Base-by-base conservation (phyloP, 148 eudicot genomes). In the Silene latifolia region DNA sequence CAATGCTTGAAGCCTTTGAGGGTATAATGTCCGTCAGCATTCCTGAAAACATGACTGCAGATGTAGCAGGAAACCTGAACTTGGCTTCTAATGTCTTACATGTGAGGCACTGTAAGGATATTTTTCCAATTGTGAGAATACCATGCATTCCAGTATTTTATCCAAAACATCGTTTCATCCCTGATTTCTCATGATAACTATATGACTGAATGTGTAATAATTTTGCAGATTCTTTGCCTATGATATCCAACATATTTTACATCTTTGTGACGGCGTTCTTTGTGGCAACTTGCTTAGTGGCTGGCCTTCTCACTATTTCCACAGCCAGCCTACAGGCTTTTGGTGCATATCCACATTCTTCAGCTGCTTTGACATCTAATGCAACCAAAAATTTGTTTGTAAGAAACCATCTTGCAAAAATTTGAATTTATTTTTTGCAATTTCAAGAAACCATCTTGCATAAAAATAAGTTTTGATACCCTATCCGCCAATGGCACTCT, bases 1-100 rank as follows among this genome's bases (percentile, higher is more conserved):
- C 84, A 3, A 78, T 81, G 67, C 73, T 83, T 63, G 81, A 83
- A 81, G 89, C 87, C 72, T 78, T 72, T 8, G 80, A 78, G 13
- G 74, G 72, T 19, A 78, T 74, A 2, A 44, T 90, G 76, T 76
- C 86, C 25, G 67, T 95, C 69, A 84, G 76, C 29, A 71, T 95
- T 80, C 98, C 89, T 47, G 97, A 92, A 83, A 92, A 92, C 78
- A 77, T 87, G 44, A 95, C 98, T 47, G 74, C 83, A 35, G 98
- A 95, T 89, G 91, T 92, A 74, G 89, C 97, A 19, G 98, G 98
- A 66, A 95, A 95, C 81, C 77, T 77, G 79, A 95, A 95, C 71
- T 67, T 83, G 76, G 86, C 89, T 59, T 95, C 98, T 61, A 92
- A 92, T 81, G 77, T 87, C 80, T 83, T 95, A 71, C 88, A 84